A percentile compares a stretch with the other conserved stretches of the same genome.
These are phyloP conservation scores for Crepidotus variabilis DNA, from an alignment of 768 basidiomycete species.

Conservation along the genomic window DNA sequence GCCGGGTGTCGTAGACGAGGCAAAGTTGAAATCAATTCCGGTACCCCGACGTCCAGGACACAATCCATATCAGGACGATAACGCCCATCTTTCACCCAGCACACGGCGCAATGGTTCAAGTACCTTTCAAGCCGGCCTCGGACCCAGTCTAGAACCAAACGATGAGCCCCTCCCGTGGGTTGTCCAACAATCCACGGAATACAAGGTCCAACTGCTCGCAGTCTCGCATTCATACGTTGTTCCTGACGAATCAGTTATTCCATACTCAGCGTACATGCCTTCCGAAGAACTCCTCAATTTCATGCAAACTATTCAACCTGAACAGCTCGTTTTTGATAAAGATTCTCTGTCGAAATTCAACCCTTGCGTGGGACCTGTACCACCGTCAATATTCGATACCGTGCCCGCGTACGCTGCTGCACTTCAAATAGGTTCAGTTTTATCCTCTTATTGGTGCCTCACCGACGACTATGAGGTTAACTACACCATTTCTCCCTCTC, in stretches of 20 bases:
- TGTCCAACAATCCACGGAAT: conserved; percentile 55
- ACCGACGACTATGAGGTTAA: conserved; percentile 72
- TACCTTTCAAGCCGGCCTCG: conserved; percentile 17
- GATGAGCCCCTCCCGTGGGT: conserved; percentile 42
- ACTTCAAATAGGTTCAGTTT: conserved; percentile 61
- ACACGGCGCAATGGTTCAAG: conserved; percentile 2
- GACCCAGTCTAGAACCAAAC: conserved; percentile 18
- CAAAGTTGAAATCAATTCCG: conserved; percentile 43
- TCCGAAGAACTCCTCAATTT: conserved; percentile 46
- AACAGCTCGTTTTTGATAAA: conserved; percentile 38
- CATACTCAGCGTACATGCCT: conserved; percentile 69
- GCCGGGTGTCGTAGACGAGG: conserved; percentile 68
- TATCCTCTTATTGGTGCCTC: conserved; percentile 65
- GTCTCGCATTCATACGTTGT: conserved; percentile 45
- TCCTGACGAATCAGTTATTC: conserved; percentile 58
- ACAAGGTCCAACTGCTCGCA: conserved; percentile 67
- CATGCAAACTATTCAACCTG: conserved; percentile 40
- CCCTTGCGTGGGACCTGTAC: conserved; percentile 34
- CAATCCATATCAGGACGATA: background rate
- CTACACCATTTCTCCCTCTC: conserved; percentile 35
- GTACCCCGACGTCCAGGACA: conserved; percentile 20
- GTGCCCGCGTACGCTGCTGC: conserved; percentile 66
- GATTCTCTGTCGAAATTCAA: conserved; percentile 46
- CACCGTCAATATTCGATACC: conserved; percentile 44
- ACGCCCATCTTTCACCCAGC: background rate